Percentiles rank a stretch among this genome's conserved stretches.
phyloP scores from a whole-genome alignment of 2,329 filamentous ascomycete genomes.

The Xylaria hypoxylon region DNA sequence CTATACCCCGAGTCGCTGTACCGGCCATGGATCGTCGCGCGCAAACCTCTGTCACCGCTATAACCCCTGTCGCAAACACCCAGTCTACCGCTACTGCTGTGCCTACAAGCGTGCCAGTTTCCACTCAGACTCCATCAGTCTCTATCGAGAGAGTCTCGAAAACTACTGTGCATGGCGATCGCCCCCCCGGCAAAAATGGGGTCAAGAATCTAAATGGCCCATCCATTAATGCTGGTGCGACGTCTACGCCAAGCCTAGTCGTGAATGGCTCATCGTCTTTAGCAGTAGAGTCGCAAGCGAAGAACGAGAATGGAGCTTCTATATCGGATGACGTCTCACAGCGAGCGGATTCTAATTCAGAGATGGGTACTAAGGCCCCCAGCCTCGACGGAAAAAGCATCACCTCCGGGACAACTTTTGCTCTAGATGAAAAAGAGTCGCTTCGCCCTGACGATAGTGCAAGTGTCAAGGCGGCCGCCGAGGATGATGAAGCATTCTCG shows the following conservation, averaged over 20 bases:
- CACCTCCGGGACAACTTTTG: conserved; percentile 92
- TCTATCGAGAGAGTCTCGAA: conserved; percentile 35
- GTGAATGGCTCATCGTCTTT: conserved; percentile 63
- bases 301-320: conserved; percentile 46
- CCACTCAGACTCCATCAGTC: conserved; percentile 39
- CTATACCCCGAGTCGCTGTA: conserved; percentile 49
- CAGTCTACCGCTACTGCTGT: conserved; percentile 40
- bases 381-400: conserved; percentile 95
- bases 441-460: conserved; percentile 94
- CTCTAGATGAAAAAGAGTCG: conserved; percentile 96
- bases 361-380: conserved; percentile 81
- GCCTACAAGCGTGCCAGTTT: conserved; percentile 37
- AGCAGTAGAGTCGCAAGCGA: conserved; percentile 52
- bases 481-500: conserved; percentile 89
- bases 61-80: conserved; percentile 34
- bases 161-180: conserved; percentile 25
- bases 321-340: conserved; percentile 67
- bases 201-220: conserved; percentile 43
- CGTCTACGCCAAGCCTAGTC: conserved; percentile 57
- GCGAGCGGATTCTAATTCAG: conserved; percentile 71
- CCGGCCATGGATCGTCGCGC: conserved; percentile 48
- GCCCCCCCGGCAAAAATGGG: conserved; percentile 38
- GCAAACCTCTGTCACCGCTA: conserved; percentile 40
- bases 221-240: conserved; percentile 39
- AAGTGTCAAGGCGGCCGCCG: conserved; percentile 85